Percentiles rank a stretch among this genome's conserved stretches.
Evolutionary conservation across 2,329 filamentous ascomycete genomes (phyloP).

Genomic region (Aschersonia sp.): DNA sequence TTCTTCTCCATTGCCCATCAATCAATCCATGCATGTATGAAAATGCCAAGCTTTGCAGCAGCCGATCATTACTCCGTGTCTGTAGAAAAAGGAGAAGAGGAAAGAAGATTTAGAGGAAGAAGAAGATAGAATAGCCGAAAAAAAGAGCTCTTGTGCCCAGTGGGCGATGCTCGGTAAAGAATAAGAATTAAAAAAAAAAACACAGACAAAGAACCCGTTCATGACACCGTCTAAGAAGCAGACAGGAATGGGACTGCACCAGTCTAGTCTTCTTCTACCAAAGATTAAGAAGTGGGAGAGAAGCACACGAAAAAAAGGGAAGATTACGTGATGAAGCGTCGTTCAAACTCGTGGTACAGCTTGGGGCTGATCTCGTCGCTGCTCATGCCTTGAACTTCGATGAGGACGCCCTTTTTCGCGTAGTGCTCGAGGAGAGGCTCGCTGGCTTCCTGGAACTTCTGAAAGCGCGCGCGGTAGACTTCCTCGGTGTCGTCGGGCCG

Average conservation of each 20-base stretch:
- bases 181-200: background rate
- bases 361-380: conserved; percentile 95
- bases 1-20: background rate
- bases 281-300: too few relatives aligned
- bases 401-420: conserved; percentile 65
- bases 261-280: too few relatives aligned
- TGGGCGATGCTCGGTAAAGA: background rate
- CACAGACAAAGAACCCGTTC: background rate
- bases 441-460: conserved; percentile 78
- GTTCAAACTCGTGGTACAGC: conserved; percentile 69
- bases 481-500: conserved; percentile 76
- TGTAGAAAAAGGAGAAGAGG: conserved; percentile 1
- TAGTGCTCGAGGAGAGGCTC: conserved; percentile 81
- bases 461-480: conserved; percentile 67
- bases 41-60: background rate
- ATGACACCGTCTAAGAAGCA: background rate
- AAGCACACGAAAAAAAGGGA: background rate
- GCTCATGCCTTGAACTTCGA: conserved; percentile 75
- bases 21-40: background rate
- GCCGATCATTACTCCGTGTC: background rate
- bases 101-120: background rate
- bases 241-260: background rate
- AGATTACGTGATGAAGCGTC: conserved; percentile 40
- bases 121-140: background rate
- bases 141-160: background rate